Percentiles rank a stretch among this genome's conserved stretches.
phyloP scores from a whole-genome alignment of 2,329 filamentous ascomycete genomes.

The Calcarisporium arbuscula region DNA sequence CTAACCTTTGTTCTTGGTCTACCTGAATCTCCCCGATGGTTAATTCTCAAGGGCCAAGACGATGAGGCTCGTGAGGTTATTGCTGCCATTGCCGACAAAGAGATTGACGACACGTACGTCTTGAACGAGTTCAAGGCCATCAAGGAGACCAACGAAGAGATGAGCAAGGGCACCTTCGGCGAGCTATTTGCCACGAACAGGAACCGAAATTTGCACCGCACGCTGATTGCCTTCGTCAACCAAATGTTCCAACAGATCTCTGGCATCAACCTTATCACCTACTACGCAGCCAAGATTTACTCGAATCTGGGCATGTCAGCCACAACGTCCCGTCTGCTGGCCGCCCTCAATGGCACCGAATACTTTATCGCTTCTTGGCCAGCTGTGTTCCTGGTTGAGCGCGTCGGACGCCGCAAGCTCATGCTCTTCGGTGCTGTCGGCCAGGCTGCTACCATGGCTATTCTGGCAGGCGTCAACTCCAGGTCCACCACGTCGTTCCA shows the following conservation, averaged over 20 bases:
- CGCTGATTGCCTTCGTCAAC: constrained; percentile 54
- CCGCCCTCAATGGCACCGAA: constrained; percentile 36
- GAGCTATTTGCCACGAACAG: constrained; percentile 52
- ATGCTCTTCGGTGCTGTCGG: constrained; percentile 65
- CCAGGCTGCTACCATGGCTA: constrained; percentile 58
- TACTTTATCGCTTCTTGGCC: constrained; percentile 59
- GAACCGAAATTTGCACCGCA: constrained; percentile 52
- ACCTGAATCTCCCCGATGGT: constrained; percentile 47
- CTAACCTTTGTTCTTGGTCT: constrained; percentile 44
- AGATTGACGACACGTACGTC: constrained; percentile 50
- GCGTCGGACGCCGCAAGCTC: constrained; percentile 60
- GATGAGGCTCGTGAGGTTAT: constrained; percentile 43
- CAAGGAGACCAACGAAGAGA: constrained; percentile 62
- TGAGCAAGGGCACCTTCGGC: constrained; percentile 52
- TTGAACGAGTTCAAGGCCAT: constrained; percentile 53
- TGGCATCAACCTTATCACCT: constrained; percentile 58
- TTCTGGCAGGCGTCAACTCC: constrained; percentile 51
- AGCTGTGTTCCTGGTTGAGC: constrained; percentile 55
- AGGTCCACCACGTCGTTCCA: constrained; percentile 43
- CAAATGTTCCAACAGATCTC: constrained; percentile 62
- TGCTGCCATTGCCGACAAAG: constrained; percentile 47
- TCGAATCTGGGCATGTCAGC: constrained; percentile 44
- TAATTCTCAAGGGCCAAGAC: constrained; percentile 38
- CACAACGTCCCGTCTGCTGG: constrained; percentile 52
- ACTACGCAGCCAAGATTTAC: constrained; percentile 57